Evolutionary conservation across 1,284 basidiomycete species (phyloP).

Genomic region (Apiotrichum montevideense): DNA sequence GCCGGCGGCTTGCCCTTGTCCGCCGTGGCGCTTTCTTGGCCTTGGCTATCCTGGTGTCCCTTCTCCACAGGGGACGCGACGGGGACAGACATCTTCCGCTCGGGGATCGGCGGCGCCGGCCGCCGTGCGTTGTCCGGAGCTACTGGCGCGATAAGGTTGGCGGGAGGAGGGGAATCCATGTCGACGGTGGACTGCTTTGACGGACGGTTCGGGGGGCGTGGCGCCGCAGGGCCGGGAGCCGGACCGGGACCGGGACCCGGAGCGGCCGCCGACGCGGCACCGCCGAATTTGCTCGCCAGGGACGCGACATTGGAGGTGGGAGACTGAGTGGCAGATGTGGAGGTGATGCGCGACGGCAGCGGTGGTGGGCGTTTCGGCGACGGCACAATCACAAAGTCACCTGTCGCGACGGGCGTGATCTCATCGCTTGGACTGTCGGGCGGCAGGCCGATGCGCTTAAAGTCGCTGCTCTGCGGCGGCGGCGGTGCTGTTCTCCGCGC

Average conservation of each 20-base stretch:
- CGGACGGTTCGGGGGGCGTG: not conserved
- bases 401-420: constrained; percentile 34
- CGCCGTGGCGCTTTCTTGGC: no score
- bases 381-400: constrained; percentile 37
- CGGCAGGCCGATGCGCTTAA: constrained; percentile 12
- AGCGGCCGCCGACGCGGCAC: no score
- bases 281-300: not conserved
- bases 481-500: constrained; percentile 9
- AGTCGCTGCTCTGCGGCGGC: constrained; percentile 12
- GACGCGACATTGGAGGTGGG: not conserved
- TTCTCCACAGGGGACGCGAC: not conserved
- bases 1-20: not conserved
- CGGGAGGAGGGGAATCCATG: constrained; percentile 10
- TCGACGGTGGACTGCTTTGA: constrained; percentile 7
- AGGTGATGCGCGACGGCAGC: not conserved
- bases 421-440: constrained; percentile 1
- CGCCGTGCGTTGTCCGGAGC: constrained; percentile 7
- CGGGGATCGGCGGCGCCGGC: not conserved
- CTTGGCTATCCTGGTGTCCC: not conserved
- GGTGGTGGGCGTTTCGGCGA: constrained; percentile 12
- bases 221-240: not conserved
- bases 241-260: not conserved
- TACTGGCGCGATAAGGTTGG: constrained; percentile 3
- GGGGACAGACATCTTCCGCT: not conserved
- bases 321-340: not conserved